These are phyloP conservation scores for Hyaloscypha hepaticicola DNA, from an alignment of 495 filamentous ascomycete genomes.

Conservation along the genomic window DNA sequence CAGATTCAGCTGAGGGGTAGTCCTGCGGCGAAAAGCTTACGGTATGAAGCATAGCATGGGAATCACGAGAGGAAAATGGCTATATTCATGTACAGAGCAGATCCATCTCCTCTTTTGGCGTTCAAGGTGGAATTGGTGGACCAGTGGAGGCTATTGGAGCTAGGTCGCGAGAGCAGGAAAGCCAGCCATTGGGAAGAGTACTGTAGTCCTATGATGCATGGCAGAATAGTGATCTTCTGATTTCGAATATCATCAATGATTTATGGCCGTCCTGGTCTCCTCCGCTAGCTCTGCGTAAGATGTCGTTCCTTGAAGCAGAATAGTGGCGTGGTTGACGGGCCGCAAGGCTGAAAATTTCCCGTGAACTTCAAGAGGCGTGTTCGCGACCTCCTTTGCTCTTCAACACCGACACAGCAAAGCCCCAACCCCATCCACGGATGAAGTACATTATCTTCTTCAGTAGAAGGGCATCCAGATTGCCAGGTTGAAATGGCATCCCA, in stretches of 20 bases:
- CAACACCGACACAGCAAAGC: not conserved
- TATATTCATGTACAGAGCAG: slow-evolving; percentile 8
- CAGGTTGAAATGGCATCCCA: slow-evolving; percentile 61
- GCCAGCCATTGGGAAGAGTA: not conserved
- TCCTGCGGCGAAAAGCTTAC: not conserved
- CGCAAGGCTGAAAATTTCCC: slow-evolving; percentile 10
- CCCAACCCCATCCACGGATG: not conserved
- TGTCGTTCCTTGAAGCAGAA: not conserved
- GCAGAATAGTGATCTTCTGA: not conserved
- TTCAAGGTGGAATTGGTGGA: not conserved
- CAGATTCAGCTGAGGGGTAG: slow-evolving; percentile 62
- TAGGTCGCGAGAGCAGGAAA: not conserved
- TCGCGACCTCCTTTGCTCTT: not conserved
- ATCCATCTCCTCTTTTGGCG: slow-evolving; percentile 14
- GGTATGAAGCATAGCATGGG: not conserved
- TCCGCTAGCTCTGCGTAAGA: not conserved
- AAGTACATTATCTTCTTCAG: not conserved
- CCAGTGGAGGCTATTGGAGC: not conserved
- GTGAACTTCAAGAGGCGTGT: not conserved
- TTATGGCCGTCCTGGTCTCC: not conserved
- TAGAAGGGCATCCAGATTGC: not conserved
- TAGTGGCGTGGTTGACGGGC: not conserved
- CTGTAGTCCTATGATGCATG: not conserved
- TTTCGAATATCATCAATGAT: not conserved
- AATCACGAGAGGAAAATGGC: not conserved